Evolutionary conservation across 2,329 filamentous ascomycete genomes (phyloP), one percentile per base, ranked within the genome.

Genomic region (Colletotrichum eremochloae): DNA sequence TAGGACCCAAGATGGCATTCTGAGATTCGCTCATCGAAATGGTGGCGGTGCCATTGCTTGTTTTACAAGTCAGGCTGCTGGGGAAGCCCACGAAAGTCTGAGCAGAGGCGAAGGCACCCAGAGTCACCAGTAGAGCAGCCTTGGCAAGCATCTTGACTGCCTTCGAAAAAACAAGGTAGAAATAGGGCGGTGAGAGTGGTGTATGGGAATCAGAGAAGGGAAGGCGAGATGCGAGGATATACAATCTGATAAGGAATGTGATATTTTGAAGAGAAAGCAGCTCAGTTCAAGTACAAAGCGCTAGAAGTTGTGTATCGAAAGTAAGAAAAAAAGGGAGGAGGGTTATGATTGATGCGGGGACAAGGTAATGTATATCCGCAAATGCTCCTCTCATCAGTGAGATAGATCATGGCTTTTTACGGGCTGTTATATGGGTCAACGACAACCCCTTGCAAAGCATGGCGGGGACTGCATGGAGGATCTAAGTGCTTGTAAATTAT

Each of bases 21-120:
- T 64, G 62, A 20, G 7, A 12, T 33, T 64, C 38, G 11, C 11
- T n/a, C 38, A n/a, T 20, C 24, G 61, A 29, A 9, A 64, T 24
- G 9, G 12, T 52, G 33, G 46, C n/a, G 9, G 12, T 8, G n/a
- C 38, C 62, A 7, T 1, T n/a, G 48, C 9, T 38, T 4, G 38
- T 42, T 36, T 64, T 44, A 24, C 62, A 64, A 5, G 48, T 55
- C n/a, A 64, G 18, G 5, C 48, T 44, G 15, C 20, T 55, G 48
- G 62, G 62, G n/a, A 55, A 64, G 18, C 50, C 62, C 18, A n/a
- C 15, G 18, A 55, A 55, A 31, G 24, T 33, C 29, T 64, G 48
- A 20, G 62, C 62, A 14, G 62, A 64, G 62, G 48, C 50, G 50
- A 44, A 8, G 2, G 50, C 62, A 36, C 62, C 62, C 12, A 64